Evolutionary conservation across 2,329 filamentous ascomycete genomes (phyloP).

Genomic region (Beauveria rudraprayagi): DNA sequence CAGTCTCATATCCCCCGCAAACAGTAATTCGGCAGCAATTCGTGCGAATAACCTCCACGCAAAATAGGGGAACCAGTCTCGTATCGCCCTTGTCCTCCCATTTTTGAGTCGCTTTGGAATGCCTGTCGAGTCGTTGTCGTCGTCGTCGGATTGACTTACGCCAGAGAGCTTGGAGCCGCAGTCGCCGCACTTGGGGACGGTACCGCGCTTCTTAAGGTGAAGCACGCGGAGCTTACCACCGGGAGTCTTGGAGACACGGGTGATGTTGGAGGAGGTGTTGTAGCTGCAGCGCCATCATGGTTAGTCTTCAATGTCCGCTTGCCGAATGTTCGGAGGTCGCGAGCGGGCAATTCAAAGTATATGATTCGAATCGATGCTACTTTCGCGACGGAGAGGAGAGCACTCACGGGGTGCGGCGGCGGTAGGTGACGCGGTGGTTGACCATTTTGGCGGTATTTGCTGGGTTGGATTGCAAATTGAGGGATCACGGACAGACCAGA

Average conservation of each 20-base stretch:
- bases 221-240: conserved; percentile 92
- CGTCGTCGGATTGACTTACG: conserved; percentile 56
- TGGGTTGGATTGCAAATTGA: conserved; percentile 23
- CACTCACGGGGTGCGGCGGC: conserved; percentile 73
- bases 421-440: conserved; percentile 56
- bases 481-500: conserved; percentile 25
- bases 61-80: neutral
- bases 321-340: neutral
- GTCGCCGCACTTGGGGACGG: conserved; percentile 98
- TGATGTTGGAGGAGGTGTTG: conserved; percentile 98
- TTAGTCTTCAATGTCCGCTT: conserved; percentile 9
- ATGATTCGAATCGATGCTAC: conserved; percentile 6
- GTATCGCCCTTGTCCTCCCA: neutral
- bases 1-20: neutral
- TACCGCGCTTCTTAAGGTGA: conserved; percentile 99
- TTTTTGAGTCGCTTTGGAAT: neutral
- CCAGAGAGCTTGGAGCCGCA: conserved; percentile 96
- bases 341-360: conserved; percentile 13
- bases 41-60: neutral
- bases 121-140: conserved; percentile 4
- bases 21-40: neutral
- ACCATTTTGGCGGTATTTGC: conserved; percentile 47
- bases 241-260: conserved; percentile 91
- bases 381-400: conserved; percentile 1
- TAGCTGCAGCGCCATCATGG: conserved; percentile 51